Evolutionary conservation across 1,139 yeast genomes (phyloP), one percentile per base, ranked within the genome.

Genomic region (Saccharomyces hybrid): DNA sequence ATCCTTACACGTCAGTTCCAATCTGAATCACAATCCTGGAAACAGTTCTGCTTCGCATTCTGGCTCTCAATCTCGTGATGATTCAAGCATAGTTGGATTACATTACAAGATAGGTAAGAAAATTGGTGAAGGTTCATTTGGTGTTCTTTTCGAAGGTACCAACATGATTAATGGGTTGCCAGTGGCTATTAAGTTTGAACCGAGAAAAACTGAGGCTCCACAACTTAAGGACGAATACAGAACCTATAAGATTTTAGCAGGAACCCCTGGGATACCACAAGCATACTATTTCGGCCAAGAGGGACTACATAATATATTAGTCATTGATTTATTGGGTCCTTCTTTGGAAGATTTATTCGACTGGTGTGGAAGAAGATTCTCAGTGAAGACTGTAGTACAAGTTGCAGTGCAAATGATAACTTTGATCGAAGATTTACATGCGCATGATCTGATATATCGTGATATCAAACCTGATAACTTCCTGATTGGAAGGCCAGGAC

Each of bases 401-500:
- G 82, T 84, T 24, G 88, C 90, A 1, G 83, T 80, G 54, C 91
- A 86, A 69, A 86, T 86, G 93, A 81, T 86, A 56, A 73, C 78
- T 52, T 69, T 86, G 61, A 84, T 86, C 52, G 84, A 84, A 68
- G 76, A 79, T 51, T 78, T 86, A 52, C 93, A 86, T 67, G 81
- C 81, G 50, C 83, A 82, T 65, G 86, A 84, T 67, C 72, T 86
- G 58, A 86, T 86, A 54, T 86, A 84, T 70, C 76, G 91, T 65
- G 91, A 85, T 68, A 85, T 85, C 63, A 85, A 93, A 71, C 99
- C 99, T 3, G 99, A 93, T 71, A 93, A 93, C 74, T 93, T 93
- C 68, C 78, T 93, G 64, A 91, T 93, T 95, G 99, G 99, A 24
- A 88, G 82, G 68, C 87, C 85, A 4, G 83, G 82, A 24, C 76